Conservation (phyloP, 805 yeast species). For the Schwanniomyces occidentalis region DNA sequence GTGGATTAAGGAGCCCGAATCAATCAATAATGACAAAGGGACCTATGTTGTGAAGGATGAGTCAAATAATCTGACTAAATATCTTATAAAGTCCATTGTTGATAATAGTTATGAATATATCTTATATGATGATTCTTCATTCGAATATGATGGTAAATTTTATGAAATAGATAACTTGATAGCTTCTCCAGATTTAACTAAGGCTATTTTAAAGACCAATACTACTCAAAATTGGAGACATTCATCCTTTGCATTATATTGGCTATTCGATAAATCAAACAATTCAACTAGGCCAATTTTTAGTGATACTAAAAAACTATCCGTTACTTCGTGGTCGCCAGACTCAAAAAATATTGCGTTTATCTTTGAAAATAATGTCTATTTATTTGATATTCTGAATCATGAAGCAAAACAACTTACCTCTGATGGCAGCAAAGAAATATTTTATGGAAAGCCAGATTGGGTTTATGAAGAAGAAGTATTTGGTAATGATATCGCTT, state of each 20-base stretch:
- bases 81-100: constrained; percentile 53
- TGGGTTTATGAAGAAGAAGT: constrained; percentile 90
- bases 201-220: constrained; percentile 61
- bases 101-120: constrained; percentile 45
- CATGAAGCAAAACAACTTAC: constrained; percentile 38
- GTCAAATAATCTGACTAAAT: constrained; percentile 41
- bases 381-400: constrained; percentile 39
- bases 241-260: constrained; percentile 61
- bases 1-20: constrained; percentile 63
- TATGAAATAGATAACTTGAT: constrained; percentile 53
- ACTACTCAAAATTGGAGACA: constrained; percentile 70
- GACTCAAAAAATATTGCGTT: constrained; percentile 54
- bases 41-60: constrained; percentile 50
- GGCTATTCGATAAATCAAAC: constrained; percentile 54
- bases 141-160: constrained; percentile 37
- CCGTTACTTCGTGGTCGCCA: constrained; percentile 68
- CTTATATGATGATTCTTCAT: constrained; percentile 51
- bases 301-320: constrained; percentile 25
- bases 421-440: constrained; percentile 49
- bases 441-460: constrained; percentile 72
- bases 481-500: constrained; percentile 51
- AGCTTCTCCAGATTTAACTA: constrained; percentile 66
- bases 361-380: constrained; percentile 57
- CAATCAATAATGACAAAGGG: constrained; percentile 59
- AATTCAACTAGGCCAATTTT: constrained; percentile 30